Evolutionary conservation across 139 green algal species (phyloP), one percentile per base, ranked within the genome.

Genomic region (Coccomyxa sp.): DNA sequence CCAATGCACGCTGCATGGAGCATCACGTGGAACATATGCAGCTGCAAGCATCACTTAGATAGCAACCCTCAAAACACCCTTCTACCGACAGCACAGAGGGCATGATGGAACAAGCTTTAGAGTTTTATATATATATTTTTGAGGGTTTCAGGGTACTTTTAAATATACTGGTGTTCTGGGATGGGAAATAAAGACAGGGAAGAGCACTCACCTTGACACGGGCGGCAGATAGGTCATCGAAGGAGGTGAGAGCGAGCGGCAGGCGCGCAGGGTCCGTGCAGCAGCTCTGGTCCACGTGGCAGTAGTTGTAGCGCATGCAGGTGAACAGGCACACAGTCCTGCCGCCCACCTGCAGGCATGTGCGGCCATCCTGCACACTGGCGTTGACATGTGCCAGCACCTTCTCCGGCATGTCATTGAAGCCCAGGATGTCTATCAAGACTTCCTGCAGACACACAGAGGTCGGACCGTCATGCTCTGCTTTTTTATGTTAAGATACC

Each of bases 271-370:
- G 16, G 30, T 58, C 30, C 0, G 76, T 80, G 76, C 76, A 80
- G 76, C 76, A 80, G 30, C 23, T 57, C 76, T 80, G 31, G 76
- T 80, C 76, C 30, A 16, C 23, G 17, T 80, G 76, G 76, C 76
- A 80, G 76, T 80, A 80, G 76, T 80, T 80, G 30, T 59, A 80
- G 76, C 76, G 76, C 76, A 80, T 28, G 76, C 76, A 80, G 76
- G 76, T 18, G 30, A 80, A 31, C 16, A 80, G 23, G 76, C 76
- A 80, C 0, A 80, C 76, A 32, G 13, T 80, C 13, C 14, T 13
- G 76, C 31, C 0, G 30, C 30, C 76, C 30, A 32, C 30, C 71
- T 38, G 23, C 31, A n/a, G 30, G 76, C 76, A 80, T 30, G 16
- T 59, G 76, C 76, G 76, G 14, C 31, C 76, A 14, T 59, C 76